Conservation (phyloP, 768 basidiomycete genomes). For the Phylloporus scabripes region DNA sequence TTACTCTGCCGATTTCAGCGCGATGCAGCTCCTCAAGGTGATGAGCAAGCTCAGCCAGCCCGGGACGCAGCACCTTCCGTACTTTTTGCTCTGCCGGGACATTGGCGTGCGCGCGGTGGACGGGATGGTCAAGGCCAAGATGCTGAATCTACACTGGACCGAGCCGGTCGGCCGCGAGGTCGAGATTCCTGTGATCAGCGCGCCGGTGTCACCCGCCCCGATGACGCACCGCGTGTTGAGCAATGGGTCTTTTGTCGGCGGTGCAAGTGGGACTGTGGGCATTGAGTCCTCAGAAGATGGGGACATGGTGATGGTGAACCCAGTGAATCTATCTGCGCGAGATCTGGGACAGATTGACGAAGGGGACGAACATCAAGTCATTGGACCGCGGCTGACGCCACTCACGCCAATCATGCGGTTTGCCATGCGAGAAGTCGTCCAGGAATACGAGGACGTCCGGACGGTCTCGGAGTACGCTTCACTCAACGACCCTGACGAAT, state of each 20-base stretch:
- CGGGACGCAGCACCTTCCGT: constrained; percentile 59
- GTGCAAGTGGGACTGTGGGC: constrained; percentile 40
- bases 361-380: constrained; percentile 48
- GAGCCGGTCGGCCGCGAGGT: constrained; percentile 59
- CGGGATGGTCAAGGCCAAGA: constrained; percentile 74
- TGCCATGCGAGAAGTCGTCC: constrained; percentile 80
- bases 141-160: constrained; percentile 74
- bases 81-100: constrained; percentile 78
- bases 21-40: constrained; percentile 73
- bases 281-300: constrained; percentile 38
- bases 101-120: constrained; percentile 81
- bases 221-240: constrained; percentile 26
- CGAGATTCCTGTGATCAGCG: constrained; percentile 26
- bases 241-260: constrained; percentile 22
- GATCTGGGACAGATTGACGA: constrained; percentile 45
- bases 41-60: constrained; percentile 72
- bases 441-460: constrained; percentile 74
- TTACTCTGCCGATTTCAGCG: constrained; percentile 64
- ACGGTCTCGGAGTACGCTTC: constrained; percentile 78
- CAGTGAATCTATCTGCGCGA: constrained; percentile 34
- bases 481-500: constrained; percentile 64
- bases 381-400: constrained; percentile 73
- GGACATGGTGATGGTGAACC: constrained; percentile 44
- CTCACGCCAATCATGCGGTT: constrained; percentile 76
- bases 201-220: constrained; percentile 24